Base-by-base conservation (phyloP, 1,284 basidiomycete genomes). In the Rhodofomes roseus region DNA sequence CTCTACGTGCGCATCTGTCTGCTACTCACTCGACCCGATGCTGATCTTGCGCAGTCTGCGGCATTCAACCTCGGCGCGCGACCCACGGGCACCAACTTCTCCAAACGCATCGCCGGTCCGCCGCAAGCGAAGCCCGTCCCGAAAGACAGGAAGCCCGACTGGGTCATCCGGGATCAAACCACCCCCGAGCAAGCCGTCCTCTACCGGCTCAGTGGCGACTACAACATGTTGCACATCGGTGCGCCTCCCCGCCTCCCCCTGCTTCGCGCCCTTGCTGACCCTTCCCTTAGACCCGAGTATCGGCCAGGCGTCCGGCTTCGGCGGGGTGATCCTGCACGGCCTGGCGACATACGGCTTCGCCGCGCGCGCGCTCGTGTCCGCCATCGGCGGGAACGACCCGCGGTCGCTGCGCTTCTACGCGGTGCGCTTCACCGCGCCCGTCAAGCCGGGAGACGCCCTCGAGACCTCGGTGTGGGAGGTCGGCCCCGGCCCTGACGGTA, bases 201-300 rank as follows among this genome's bases (percentile, higher is more conserved):
- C 55, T 93, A 92, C 77, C 85, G 92, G 27, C 82, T 94, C 37
- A 90, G 86, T 59, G 92, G 91, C 1, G 92, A 93, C 73, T 94
- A 92, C 73, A 93, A 94, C 72, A 87, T 89, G 20, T 79, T 94
- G 12, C 92, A 94, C 73, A 89, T 93, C 62, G 89, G 89, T 90
- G 56, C 51, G 78, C 68, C 7, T 41, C 54, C 55, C 34, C 40
- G 20, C 44, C 12, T 20, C 39, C 27, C 18, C 41, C 9, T 20
- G 39, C 23, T 20, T 36, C 20, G 43, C 31, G 25, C 40, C 44
- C 37, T 27, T 52, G 22, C 43, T 52, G 36, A 46, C 12, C 39
- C 27, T 55, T 1, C 58, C 22, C 59, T n/a, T n/a, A 91, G 90
- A 92, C 72, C 90, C 92, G 1, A 73, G 68, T 20, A 84, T 90